These are phyloP conservation scores for Silene coronaria DNA, from an alignment of 179 eudicot species.

Conservation along the genomic window DNA sequence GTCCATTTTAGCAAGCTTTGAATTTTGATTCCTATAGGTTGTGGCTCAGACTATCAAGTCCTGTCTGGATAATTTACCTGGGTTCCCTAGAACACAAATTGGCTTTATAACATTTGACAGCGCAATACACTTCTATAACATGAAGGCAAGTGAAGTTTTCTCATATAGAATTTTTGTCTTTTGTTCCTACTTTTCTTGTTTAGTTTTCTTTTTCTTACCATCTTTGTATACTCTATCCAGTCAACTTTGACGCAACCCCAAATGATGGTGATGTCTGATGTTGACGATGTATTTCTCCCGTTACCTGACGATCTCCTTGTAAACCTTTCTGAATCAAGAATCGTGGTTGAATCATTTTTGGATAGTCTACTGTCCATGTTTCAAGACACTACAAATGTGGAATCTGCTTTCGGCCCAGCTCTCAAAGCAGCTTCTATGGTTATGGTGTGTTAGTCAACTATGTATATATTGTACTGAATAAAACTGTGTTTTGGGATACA, in stretches of 20 bases:
- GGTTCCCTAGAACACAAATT: conserved; percentile 85
- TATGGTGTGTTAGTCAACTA: conserved; percentile 52
- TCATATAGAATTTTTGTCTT: background rate
- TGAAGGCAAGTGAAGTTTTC: conserved; percentile 62
- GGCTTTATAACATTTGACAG: conserved; percentile 98
- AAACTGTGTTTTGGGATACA: background rate
- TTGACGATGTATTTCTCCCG: conserved; percentile 89
- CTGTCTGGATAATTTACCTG: conserved; percentile 80
- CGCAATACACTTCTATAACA: conserved; percentile 85
- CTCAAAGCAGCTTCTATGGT: conserved; percentile 90
- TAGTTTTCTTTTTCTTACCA: conserved; percentile 19
- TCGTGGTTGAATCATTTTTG: conserved; percentile 79
- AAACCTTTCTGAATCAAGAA: conserved; percentile 93
- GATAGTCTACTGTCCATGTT: conserved; percentile 95
- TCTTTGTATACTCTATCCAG: conserved; percentile 43
- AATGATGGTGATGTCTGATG: conserved; percentile 96
- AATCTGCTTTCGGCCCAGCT: conserved; percentile 99
- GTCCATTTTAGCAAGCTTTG: conserved; percentile 6
- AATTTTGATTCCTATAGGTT: conserved; percentile 44
- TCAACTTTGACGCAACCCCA: conserved; percentile 94
- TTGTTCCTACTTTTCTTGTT: background rate
- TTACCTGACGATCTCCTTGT: conserved; percentile 98
- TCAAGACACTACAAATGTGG: conserved; percentile 74
- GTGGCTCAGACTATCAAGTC: conserved; percentile 90
- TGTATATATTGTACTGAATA: background rate